Base-by-base conservation (phyloP, 179 eudicot species). In the Vitellaria paradoxa region DNA sequence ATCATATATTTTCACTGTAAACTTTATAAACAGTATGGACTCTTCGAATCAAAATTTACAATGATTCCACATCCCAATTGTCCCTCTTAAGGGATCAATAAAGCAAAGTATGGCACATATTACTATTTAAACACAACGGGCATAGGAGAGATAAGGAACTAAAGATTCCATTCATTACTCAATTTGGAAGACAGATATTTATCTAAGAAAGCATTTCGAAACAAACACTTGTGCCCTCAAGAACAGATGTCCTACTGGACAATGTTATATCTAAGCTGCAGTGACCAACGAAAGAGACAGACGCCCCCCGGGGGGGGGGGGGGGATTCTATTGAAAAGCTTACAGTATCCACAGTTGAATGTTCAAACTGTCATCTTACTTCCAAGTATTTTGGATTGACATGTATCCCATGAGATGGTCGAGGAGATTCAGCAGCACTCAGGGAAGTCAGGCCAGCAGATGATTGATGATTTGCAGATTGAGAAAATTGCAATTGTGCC, bases 321-420 rank as follows among this genome's bases (percentile, higher is more conserved):
- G 60, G 40, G 24, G 46, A 49, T 40, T 57, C 69, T 37, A 46
- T 42, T 6, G 55, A 56, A 26, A 84, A 77, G 76, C 93, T 90
- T 87, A 95, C 97, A 86, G 65, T 75, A 72, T 87, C 89, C 23
- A 73, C 85, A 65, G 87, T 82, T 69, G 90, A 63, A 80, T 78
- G 85, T 74, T 91, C 95, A 85, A 85, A 82, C 64, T 89, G 96
- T 63, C 82, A 88, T 70, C 92, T 82, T 80, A 91, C 93, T 88
- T 91, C 98, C 88, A 93, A 81, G 83, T 91, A 96, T 73, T 92
- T 92, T 66, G 98, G 98, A 83, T 93, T 96, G 81, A 93, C 95
- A 79, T 93, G 99, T 87, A 96, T 92, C 74, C 99, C 99, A 86
- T 93, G 97, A 83, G 88, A 77, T 62, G 91, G 97, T 60, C 97